Percentiles rank a stretch among this genome's conserved stretches.
Evolutionary conservation across 129 eudicot genomes (phyloP).

Genomic region (Artemisia annua): DNA sequence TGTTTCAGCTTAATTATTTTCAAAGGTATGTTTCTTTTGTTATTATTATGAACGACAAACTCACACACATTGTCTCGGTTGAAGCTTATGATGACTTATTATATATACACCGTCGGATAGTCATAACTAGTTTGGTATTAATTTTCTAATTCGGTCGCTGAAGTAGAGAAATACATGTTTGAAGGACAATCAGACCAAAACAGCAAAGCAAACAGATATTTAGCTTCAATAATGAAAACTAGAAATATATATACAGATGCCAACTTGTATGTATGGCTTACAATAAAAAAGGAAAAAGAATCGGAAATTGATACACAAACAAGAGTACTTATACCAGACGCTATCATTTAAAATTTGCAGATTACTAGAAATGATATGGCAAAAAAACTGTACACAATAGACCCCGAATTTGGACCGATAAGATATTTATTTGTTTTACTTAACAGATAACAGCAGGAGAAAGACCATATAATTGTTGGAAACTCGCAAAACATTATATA

Average conservation of each 20-base stretch:
- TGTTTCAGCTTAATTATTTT: too few species aligned
- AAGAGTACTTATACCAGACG: not conserved
- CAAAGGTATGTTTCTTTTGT: too few species aligned
- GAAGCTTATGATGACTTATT: too few species aligned
- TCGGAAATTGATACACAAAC: conserved; percentile 2
- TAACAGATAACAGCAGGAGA: conserved; percentile 25
- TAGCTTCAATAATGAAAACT: too few species aligned
- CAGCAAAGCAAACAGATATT: too few species aligned
- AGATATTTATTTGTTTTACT: conserved; percentile 26
- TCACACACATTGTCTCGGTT: too few species aligned
- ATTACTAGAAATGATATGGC: conserved; percentile 16
- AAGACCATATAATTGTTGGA: conserved; percentile 39
- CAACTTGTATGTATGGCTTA: conserved; percentile 6
- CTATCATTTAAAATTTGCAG: too few species aligned
- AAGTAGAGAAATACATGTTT: not conserved
- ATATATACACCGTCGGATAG: too few species aligned
- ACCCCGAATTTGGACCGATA: conserved; percentile 18
- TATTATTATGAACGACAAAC: too few species aligned
- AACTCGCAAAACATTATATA: conserved; percentile 22
- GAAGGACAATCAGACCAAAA: too few species aligned
- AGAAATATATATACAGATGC: not conserved
- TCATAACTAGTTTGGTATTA: not conserved
- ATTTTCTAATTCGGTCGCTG: not conserved
- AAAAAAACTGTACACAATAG: conserved; percentile 20
- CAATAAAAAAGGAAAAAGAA: not conserved